A percentile compares a stretch with the other conserved stretches of the same genome.
These are phyloP conservation scores for Oenanthe javanica DNA, from an alignment of 140 eudicot genomes.

Conservation along the genomic window DNA sequence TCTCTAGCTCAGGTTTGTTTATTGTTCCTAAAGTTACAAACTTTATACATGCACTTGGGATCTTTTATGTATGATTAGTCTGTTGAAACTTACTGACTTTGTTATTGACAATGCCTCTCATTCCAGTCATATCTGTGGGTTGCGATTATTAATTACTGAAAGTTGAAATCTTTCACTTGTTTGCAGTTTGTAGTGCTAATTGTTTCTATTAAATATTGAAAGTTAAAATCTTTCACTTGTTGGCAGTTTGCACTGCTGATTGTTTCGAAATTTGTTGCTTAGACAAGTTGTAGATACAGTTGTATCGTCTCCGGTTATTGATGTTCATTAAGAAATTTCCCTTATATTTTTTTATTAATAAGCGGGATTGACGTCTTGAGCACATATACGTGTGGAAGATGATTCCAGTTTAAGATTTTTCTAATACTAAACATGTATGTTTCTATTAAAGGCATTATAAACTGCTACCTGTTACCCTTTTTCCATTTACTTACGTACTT, in stretches of 20 bases:
- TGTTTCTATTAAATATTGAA: neutral
- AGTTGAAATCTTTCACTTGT: neutral
- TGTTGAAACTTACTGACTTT: neutral
- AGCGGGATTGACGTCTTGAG: neutral
- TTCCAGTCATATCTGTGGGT: neutral
- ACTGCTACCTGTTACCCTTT: neutral
- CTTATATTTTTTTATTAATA: neutral
- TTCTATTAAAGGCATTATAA: neutral
- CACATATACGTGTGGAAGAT: neutral
- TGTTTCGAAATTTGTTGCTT: neutral
- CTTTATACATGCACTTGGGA: neutral
- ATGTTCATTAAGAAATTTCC: neutral
- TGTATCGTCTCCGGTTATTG: neutral
- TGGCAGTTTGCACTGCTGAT: neutral
- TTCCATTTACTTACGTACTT: neutral
- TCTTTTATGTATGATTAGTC: neutral
- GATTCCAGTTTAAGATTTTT: neutral
- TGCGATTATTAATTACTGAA: neutral
- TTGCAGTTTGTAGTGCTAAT: neutral
- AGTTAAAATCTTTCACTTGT: neutral
- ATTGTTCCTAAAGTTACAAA: slow-evolving; percentile 22
- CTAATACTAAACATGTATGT: neutral
- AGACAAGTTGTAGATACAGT: neutral
- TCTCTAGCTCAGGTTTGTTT: slow-evolving; percentile 95
- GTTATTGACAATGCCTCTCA: neutral